Conservation (phyloP, 768 basidiomycete species). For the Sporobolomyces phaffii region DNA sequence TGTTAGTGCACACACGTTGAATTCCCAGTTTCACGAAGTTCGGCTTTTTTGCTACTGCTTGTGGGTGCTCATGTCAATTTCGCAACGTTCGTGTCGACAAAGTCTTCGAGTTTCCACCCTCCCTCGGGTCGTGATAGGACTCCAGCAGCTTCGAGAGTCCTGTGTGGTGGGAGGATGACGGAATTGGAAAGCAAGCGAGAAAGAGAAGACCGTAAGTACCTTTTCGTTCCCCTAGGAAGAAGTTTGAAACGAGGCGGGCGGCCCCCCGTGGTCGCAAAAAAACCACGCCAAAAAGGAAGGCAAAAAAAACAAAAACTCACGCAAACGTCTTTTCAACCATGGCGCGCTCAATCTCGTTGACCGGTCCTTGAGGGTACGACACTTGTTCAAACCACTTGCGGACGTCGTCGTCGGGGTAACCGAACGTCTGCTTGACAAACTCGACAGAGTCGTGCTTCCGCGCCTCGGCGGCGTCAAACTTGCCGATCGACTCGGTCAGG, state of each 20-base stretch:
- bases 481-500: constrained; percentile 61
- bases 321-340: constrained; percentile 40
- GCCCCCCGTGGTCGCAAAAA: no score
- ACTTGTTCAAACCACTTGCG: constrained; percentile 49
- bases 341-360: constrained; percentile 21
- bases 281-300: no score
- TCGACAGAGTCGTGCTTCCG: constrained; percentile 60
- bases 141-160: constrained; percentile 39
- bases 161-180: no score
- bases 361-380: constrained; percentile 33
- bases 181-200: no score
- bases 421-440: constrained; percentile 72
- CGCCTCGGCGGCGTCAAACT: constrained; percentile 54
- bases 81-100: constrained; percentile 38
- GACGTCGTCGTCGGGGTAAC: constrained; percentile 75
- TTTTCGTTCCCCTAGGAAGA: no score
- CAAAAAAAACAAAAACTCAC: constrained; percentile 8
- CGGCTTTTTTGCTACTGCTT: no score
- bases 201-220: neutral
- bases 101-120: constrained; percentile 39
- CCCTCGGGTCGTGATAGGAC: constrained; percentile 28
- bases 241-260: no score
- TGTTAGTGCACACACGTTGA: no score
- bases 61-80: constrained; percentile 28
- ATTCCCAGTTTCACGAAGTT: no score